Conservation (phyloP, 495 filamentous ascomycete species). For the Penicillium arizonense region DNA sequence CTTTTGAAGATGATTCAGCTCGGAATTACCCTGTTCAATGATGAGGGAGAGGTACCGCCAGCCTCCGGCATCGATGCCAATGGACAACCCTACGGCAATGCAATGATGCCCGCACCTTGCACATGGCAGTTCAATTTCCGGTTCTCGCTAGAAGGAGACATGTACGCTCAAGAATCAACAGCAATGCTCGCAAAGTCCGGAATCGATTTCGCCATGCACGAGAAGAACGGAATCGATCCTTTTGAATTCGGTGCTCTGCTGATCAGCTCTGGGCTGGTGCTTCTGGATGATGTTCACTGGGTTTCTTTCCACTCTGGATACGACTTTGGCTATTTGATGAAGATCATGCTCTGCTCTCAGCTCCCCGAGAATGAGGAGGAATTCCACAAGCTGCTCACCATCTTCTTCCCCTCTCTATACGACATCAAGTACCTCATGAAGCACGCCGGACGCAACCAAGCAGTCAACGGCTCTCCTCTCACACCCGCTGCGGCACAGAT, state of each 20-base stretch:
- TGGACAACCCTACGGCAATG: slow-evolving; percentile 49
- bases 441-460: slow-evolving; percentile 66
- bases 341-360: slow-evolving; percentile 76
- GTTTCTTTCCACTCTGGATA: slow-evolving; percentile 98
- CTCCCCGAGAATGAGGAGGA: slow-evolving; percentile 84
- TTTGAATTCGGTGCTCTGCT: slow-evolving; percentile 83
- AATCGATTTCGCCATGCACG: slow-evolving; percentile 80
- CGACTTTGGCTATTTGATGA: slow-evolving; percentile 95
- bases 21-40: slow-evolving; percentile 86
- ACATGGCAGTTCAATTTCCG: slow-evolving; percentile 99
- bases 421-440: slow-evolving; percentile 99
- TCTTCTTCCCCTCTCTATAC: slow-evolving; percentile 89
- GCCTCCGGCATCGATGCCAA: slow-evolving; percentile 59
- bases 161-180: slow-evolving; percentile 94
- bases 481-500: slow-evolving; percentile 64
- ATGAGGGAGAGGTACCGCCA: slow-evolving; percentile 81
- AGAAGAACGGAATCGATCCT: slow-evolving; percentile 88
- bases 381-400: slow-evolving; percentile 79
- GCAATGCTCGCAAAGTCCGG: slow-evolving; percentile 82
- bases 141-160: slow-evolving; percentile 89
- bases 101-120: slow-evolving; percentile 67
- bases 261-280: slow-evolving; percentile 88
- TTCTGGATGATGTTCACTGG: slow-evolving; percentile 86
- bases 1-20: slow-evolving; percentile 96
- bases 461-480: slow-evolving; percentile 56